phyloP scores from a whole-genome alignment of 495 filamentous ascomycete genomes.

The Talaromyces borbonicus region DNA sequence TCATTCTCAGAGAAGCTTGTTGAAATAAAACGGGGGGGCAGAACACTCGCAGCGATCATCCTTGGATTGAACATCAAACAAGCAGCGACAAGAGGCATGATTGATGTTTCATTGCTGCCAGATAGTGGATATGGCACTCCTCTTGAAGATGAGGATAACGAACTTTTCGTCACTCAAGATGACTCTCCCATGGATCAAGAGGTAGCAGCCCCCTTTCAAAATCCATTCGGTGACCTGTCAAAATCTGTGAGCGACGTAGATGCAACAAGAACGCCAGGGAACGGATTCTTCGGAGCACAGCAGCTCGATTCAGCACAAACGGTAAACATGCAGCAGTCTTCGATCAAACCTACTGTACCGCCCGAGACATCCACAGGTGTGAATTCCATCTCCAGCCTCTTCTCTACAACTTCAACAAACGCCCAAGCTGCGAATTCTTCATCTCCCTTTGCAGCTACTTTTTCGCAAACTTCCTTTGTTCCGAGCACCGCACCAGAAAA shows the following conservation, averaged over 20 bases:
- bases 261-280: not conserved
- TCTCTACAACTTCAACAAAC: not conserved
- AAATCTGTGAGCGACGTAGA: not conserved
- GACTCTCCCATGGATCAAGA: conserved; percentile 13
- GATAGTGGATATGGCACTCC: conserved; percentile 5
- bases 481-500: not conserved
- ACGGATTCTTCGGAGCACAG: not conserved
- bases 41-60: conserved; percentile 38
- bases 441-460: not conserved
- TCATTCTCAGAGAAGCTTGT: conserved; percentile 40
- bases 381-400: too few species aligned
- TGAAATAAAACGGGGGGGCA: conserved; percentile 40
- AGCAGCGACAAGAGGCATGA: conserved; percentile 35
- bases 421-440: not conserved
- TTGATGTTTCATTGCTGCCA: conserved; percentile 25
- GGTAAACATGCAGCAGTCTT: not conserved
- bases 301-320: not conserved
- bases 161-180: conserved; percentile 36
- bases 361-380: too few species aligned
- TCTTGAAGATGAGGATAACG: conserved; percentile 16
- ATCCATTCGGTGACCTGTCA: not conserved
- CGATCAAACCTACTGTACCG: too few species aligned
- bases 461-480: not conserved
- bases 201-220: conserved; percentile 10
- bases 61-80: conserved; percentile 42